Percentiles rank a stretch among this genome's conserved stretches.
Evolutionary conservation across 78 protist genomes (phyloP).

Genomic region (Tieghemostelium lacteum): DNA sequence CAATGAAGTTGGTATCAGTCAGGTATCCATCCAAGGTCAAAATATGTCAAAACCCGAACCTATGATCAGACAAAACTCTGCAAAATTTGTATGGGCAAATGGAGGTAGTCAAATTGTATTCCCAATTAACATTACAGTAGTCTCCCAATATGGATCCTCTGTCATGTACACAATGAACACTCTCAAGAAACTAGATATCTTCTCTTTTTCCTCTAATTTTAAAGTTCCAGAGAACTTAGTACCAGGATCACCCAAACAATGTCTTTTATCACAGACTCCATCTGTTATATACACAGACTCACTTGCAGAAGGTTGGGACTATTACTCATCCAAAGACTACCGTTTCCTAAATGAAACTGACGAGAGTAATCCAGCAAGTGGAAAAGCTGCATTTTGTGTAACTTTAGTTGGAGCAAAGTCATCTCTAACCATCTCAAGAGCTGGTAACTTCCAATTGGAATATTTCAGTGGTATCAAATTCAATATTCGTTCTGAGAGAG

Average conservation of each 20-base stretch:
- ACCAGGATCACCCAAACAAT: constrained; percentile 5
- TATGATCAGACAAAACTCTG: constrained; percentile 43
- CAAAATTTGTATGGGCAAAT: constrained; percentile 28
- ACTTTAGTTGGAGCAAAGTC: constrained; percentile 15
- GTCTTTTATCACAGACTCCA: constrained; percentile 31
- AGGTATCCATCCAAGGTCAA: constrained; percentile 19
- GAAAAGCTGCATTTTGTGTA: background rate
- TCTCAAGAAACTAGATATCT: background rate
- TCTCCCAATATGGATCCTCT: constrained; percentile 35
- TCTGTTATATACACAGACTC: constrained; percentile 21
- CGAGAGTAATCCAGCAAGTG: background rate
- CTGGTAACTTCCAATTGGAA: constrained; percentile 22
- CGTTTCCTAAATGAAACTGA: constrained; percentile 14
- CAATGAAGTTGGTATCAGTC: constrained; percentile 32
- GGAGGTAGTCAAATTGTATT: constrained; percentile 20
- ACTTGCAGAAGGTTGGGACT: constrained; percentile 39
- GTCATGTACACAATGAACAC: constrained; percentile 1
- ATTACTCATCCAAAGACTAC: constrained; percentile 27
- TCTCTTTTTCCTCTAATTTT: constrained; percentile 8
- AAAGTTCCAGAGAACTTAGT: background rate
- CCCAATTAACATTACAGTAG: constrained; percentile 28
- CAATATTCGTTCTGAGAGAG: background rate
- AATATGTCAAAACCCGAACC: background rate
- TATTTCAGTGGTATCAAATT: constrained; percentile 62
- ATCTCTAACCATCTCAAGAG: constrained; percentile 18